Conservation (phyloP, 257 asterid genomes). For the Jacaranda copaia region DNA sequence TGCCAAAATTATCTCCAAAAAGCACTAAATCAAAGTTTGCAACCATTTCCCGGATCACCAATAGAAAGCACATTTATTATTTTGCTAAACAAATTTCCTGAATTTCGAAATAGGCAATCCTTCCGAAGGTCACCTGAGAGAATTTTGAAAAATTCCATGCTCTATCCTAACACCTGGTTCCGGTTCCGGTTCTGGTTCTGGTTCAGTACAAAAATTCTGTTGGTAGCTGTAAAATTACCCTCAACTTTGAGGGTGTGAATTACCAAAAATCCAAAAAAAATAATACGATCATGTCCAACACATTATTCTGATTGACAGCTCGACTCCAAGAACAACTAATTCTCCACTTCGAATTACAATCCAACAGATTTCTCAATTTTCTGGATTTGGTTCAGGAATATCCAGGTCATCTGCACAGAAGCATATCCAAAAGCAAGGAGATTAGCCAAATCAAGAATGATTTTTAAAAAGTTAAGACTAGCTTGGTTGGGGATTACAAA, state of each 20-base stretch:
- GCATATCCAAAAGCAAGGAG: neutral
- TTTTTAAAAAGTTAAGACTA: neutral
- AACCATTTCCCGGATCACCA: neutral
- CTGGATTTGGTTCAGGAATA: constrained; percentile 89
- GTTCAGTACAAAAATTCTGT: constrained; percentile 36
- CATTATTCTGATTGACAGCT: constrained; percentile 42
- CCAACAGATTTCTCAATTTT: constrained; percentile 69
- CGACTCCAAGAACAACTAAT: constrained; percentile 15
- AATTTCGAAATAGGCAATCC: constrained; percentile 27
- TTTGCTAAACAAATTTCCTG: constrained; percentile 33
- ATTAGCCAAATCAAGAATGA: neutral
- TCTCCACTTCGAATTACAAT: constrained; percentile 46
- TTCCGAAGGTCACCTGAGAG: constrained; percentile 22
- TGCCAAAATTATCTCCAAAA: too few species aligned
- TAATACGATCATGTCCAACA: constrained; percentile 30
- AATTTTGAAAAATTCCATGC: constrained; percentile 19
- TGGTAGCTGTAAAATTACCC: constrained; percentile 30
- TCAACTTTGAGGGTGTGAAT: constrained; percentile 37
- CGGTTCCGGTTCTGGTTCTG: too few species aligned
- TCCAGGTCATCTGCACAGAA: constrained; percentile 90
- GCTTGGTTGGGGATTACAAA: neutral
- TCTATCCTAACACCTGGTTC: constrained; percentile 42
- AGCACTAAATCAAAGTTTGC: neutral
- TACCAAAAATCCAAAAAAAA: constrained; percentile 31
- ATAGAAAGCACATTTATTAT: constrained; percentile 35